These are phyloP conservation scores for Malus domestica DNA, from an alignment of 306 rosid genomes.

Conservation along the genomic window DNA sequence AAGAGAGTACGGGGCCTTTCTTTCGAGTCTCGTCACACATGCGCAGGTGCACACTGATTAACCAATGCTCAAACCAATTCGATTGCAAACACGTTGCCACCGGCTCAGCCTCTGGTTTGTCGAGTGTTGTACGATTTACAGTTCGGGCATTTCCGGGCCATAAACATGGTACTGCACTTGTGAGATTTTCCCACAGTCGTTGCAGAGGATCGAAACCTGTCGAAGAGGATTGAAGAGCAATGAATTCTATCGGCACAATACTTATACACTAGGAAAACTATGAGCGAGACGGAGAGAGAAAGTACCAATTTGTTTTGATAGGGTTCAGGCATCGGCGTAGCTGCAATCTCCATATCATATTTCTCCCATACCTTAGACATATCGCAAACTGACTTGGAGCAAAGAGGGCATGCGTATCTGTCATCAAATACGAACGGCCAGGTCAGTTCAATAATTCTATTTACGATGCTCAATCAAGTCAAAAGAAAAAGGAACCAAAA, in stretches of 20 bases:
- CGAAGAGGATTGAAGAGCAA: neutral
- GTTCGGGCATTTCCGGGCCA: constrained; percentile 69
- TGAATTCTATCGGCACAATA: neutral
- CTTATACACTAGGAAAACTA: neutral
- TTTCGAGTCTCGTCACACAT: neutral
- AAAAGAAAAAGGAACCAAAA: neutral
- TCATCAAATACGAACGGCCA: neutral
- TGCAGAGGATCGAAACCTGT: constrained; percentile 87
- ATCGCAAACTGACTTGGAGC: constrained; percentile 81
- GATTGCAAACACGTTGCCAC: constrained; percentile 10
- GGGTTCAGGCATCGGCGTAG: constrained; percentile 59
- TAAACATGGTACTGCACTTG: constrained; percentile 52
- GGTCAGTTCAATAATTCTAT: neutral
- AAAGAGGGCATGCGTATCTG: constrained; percentile 85
- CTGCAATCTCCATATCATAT: constrained; percentile 75
- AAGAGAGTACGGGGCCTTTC: neutral
- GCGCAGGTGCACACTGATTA: neutral
- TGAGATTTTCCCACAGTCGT: constrained; percentile 66
- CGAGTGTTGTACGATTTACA: constrained; percentile 89
- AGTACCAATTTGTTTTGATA: constrained; percentile 56
- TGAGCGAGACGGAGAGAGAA: neutral
- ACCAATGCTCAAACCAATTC: neutral
- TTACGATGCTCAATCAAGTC: neutral
- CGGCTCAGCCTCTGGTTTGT: constrained; percentile 57
- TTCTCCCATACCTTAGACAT: constrained; percentile 92